Evolutionary conservation across 2,329 filamentous ascomycete species (phyloP).

Genomic region (Trichophyton verrucosum): DNA sequence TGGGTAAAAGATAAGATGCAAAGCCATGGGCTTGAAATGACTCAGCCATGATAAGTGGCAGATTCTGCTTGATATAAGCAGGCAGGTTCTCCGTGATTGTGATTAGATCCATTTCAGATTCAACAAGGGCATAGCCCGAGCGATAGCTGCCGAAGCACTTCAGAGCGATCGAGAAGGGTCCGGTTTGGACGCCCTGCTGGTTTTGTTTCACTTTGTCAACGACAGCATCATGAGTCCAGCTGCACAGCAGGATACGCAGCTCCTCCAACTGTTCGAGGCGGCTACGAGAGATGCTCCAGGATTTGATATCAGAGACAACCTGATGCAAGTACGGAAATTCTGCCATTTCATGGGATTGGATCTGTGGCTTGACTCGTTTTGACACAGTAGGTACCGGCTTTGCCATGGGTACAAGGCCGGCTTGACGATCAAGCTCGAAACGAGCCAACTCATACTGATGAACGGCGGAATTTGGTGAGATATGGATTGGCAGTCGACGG

Average conservation of each 20-base stretch:
- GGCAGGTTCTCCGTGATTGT: constrained; percentile 37
- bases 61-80: constrained; percentile 46
- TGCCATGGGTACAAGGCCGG: not conserved
- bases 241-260: constrained; percentile 5
- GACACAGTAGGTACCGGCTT: not conserved
- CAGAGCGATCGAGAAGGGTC: constrained; percentile 29
- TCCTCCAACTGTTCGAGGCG: constrained; percentile 5
- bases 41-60: constrained; percentile 65
- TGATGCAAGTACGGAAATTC: constrained; percentile 6
- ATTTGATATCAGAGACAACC: constrained; percentile 1
- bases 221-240: constrained; percentile 2
- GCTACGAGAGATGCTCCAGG: constrained; percentile 3
- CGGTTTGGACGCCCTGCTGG: not conserved
- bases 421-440: constrained; percentile 6
- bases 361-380: not conserved
- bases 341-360: not conserved
- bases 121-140: constrained; percentile 74
- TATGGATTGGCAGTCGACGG: not conserved
- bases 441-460: constrained; percentile 12
- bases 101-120: constrained; percentile 76
- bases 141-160: constrained; percentile 67
- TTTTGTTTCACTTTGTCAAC: not conserved
- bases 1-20: constrained; percentile 61
- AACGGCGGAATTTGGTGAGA: constrained; percentile 1
- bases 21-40: constrained; percentile 58